Percentiles rank a stretch among this genome's conserved stretches.
Evolutionary conservation across 2,329 filamentous ascomycete species (phyloP).

Genomic region (Penicillium sp.): DNA sequence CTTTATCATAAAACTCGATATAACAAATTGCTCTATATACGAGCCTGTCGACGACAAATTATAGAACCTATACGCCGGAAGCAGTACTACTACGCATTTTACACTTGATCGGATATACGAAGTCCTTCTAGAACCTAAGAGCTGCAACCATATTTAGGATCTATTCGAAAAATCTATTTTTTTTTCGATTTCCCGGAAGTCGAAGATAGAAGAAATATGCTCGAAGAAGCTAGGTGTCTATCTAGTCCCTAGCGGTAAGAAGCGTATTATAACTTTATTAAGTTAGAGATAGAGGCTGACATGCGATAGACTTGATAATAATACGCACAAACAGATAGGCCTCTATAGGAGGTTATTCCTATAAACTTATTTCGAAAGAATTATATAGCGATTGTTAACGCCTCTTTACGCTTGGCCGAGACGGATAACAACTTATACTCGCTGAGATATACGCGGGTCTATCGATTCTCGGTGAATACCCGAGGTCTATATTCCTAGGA

Average conservation of each 20-base stretch:
- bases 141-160: not conserved
- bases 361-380: not conserved
- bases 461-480: not conserved
- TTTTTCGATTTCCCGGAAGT: not conserved
- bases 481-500: not conserved
- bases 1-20: not conserved
- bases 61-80: not conserved
- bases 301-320: not conserved
- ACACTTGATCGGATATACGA: not conserved
- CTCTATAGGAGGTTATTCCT: not conserved
- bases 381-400: not conserved
- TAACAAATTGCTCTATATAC: fast-evolving
- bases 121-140: not conserved
- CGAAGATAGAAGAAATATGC: not conserved
- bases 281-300: not conserved
- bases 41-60: not conserved
- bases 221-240: not conserved
- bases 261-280: not conserved
- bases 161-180: not conserved
- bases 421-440: not conserved
- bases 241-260: not conserved
- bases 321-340: not conserved
- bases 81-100: not conserved
- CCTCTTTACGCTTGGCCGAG: not conserved
- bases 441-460: not conserved